Evolutionary conservation across 306 rosid species (phyloP).

Genomic region (Cicer arietinum): DNA sequence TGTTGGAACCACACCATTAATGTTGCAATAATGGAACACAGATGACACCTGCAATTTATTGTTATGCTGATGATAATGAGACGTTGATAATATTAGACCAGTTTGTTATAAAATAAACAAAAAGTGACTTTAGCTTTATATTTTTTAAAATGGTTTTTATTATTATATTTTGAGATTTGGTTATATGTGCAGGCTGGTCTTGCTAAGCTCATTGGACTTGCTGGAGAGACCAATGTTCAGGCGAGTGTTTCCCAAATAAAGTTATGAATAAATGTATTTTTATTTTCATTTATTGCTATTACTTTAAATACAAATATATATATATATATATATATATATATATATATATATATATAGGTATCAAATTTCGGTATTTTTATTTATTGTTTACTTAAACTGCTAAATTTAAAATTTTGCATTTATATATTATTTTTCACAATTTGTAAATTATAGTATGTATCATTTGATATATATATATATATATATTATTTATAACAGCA

Average conservation of each 20-base stretch:
- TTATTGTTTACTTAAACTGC: too few species aligned
- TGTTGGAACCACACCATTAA: background rate
- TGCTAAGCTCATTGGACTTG: constrained; percentile 97
- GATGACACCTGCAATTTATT: background rate
- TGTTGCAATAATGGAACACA: background rate
- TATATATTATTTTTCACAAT: too few species aligned
- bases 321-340: too few species aligned
- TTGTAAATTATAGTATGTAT: too few species aligned
- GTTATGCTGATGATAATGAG: background rate
- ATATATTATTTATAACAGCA: background rate
- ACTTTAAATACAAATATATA: background rate
- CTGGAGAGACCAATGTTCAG: constrained; percentile 99
- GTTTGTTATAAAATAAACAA: too few species aligned
- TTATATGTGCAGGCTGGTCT: constrained; percentile 80
- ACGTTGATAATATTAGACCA: background rate
- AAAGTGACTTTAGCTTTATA: too few species aligned
- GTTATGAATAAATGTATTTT: background rate
- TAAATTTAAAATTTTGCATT: too few species aligned
- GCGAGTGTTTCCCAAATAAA: constrained; percentile 47
- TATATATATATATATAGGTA: too few species aligned
- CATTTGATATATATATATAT: background rate
- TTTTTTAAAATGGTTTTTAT: too few species aligned
- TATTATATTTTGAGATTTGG: background rate
- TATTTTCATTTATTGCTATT: background rate
- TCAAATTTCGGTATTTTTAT: too few species aligned